These are phyloP conservation scores for Trichosporon sp. DNA, from an alignment of 1,284 basidiomycete genomes.

Conservation along the genomic window DNA sequence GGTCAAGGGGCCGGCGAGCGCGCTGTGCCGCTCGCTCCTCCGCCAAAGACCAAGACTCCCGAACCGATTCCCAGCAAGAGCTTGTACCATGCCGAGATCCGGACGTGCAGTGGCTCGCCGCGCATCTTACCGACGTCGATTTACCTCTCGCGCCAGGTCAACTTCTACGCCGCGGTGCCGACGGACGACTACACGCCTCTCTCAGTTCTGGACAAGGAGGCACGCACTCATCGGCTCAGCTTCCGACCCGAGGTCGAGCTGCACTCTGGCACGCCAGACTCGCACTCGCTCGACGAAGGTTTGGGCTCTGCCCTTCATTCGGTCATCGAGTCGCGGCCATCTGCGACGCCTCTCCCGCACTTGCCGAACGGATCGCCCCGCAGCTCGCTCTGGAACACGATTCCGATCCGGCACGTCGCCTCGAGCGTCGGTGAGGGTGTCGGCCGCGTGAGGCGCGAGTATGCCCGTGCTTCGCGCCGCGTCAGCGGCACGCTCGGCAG, in stretches of 20 bases:
- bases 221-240: constrained; percentile 66
- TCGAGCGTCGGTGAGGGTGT: constrained; percentile 50
- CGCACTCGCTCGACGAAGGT: constrained; percentile 72
- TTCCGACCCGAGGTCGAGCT: constrained; percentile 73
- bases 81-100: constrained; percentile 75
- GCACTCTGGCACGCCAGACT: constrained; percentile 43
- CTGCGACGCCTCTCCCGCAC: constrained; percentile 66
- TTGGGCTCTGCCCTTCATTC: constrained; percentile 71
- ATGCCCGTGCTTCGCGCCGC: constrained; percentile 34
- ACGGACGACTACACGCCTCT: constrained; percentile 79
- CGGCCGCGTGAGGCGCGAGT: constrained; percentile 47
- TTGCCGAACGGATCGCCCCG: constrained; percentile 67
- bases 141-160: constrained; percentile 78
- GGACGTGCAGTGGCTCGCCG: constrained; percentile 66
- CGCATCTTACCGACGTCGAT: constrained; percentile 69
- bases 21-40: constrained; percentile 5
- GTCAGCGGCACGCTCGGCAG: constrained; percentile 20
- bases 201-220: constrained; percentile 67
- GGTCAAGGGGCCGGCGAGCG: constrained; percentile 59
- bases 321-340: constrained; percentile 61
- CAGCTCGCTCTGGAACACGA: constrained; percentile 36
- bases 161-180: constrained; percentile 68
- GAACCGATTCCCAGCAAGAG: constrained; percentile 57
- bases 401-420: constrained; percentile 51
- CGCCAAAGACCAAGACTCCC: background rate